These are phyloP conservation scores for Grammothele lineata DNA, from an alignment of 768 basidiomycete species.

Conservation along the genomic window DNA sequence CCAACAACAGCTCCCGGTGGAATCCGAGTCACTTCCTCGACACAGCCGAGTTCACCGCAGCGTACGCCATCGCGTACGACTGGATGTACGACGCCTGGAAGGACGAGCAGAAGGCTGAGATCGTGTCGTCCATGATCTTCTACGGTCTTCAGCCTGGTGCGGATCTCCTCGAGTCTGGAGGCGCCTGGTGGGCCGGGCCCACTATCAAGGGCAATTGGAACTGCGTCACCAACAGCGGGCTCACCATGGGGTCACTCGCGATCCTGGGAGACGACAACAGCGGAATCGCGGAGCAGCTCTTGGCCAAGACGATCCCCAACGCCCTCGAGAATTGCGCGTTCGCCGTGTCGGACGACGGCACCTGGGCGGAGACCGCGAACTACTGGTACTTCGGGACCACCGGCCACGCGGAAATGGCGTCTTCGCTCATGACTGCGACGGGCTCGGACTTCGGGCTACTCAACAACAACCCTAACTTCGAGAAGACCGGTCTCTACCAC, in stretches of 20 bases:
- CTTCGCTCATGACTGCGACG: conserved; percentile 78
- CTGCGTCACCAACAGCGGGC: conserved; percentile 88
- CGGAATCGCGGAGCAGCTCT: conserved; percentile 60
- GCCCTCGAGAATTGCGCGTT: conserved; percentile 72
- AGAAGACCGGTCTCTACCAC: conserved; percentile 77
- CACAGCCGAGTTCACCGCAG: conserved; percentile 78
- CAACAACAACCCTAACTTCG: conserved; percentile 59
- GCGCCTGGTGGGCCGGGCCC: conserved; percentile 70
- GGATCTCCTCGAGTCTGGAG: conserved; percentile 12
- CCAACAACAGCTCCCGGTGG: conserved; percentile 62
- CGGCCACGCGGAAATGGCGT: conserved; percentile 83
- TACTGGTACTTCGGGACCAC: conserved; percentile 96
- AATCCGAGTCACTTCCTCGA: conserved; percentile 90
- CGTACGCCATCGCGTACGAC: conserved; percentile 91
- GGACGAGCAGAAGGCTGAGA: conserved; percentile 59
- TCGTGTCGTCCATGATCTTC: conserved; percentile 67
- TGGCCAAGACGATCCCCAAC: conserved; percentile 65
- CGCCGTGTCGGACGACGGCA: conserved; percentile 67
- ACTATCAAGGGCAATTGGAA: conserved; percentile 92
- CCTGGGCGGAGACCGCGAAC: conserved; percentile 94
- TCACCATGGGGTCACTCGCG: conserved; percentile 86
- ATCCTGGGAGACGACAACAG: conserved; percentile 81
- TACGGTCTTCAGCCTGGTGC: conserved; percentile 70
- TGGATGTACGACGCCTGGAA: conserved; percentile 90
- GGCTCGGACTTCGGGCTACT: conserved; percentile 78